Conservation (phyloP, 164 flowering plant species). For the Macadamia integrifolia region DNA sequence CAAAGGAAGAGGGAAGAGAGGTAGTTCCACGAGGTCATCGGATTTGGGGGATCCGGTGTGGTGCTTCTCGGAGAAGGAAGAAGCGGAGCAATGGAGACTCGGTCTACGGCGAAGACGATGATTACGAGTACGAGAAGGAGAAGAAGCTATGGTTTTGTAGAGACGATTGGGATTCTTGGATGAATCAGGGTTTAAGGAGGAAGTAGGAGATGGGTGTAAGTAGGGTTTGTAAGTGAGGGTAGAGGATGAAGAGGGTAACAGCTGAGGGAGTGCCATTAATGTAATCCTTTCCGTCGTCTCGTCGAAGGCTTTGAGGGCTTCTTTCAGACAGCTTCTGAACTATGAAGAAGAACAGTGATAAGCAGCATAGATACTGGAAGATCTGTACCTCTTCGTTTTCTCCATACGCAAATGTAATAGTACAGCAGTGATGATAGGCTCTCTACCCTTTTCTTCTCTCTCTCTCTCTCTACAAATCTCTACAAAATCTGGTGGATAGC, state of each 20-base stretch:
- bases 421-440: no score
- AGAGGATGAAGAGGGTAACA: slow-evolving; percentile 35
- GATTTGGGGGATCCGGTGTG: slow-evolving; percentile 49
- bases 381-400: no score
- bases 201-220: no score
- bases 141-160: slow-evolving; percentile 3
- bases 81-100: slow-evolving; percentile 52
- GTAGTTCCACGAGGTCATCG: slow-evolving; percentile 72
- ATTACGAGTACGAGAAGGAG: slow-evolving; percentile 5
- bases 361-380: no score
- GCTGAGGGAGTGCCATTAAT: slow-evolving; percentile 58
- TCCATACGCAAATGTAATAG: no score
- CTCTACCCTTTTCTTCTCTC: no score
- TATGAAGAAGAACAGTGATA: no score
- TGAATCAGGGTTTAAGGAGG: slow-evolving; percentile 12
- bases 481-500: no score
- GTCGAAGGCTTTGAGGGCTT: no score
- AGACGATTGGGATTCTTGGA: slow-evolving; percentile 20
- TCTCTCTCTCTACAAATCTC: no score
- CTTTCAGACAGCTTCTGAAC: no score
- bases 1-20: slow-evolving; percentile 87
- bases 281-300: no score
- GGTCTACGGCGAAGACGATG: slow-evolving; percentile 12
- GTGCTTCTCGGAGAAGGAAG: slow-evolving; percentile 63
- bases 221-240: slow-evolving; percentile 26